Base-by-base conservation (phyloP, 345 rosid genomes). In the Aquilaria malaccensis region DNA sequence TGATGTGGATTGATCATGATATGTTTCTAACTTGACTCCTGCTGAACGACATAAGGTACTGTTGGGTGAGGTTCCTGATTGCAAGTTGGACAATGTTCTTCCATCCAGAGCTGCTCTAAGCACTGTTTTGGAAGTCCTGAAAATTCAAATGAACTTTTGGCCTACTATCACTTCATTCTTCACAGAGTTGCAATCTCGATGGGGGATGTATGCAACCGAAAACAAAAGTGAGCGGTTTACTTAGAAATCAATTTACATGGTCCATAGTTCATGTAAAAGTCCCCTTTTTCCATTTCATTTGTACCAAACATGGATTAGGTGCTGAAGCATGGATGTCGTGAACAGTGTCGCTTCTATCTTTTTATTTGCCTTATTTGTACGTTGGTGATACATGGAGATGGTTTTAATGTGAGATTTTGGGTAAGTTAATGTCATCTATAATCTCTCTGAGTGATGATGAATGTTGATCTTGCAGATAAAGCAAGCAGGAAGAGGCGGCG, bases 71-170 rank as follows among this genome's bases (percentile, higher is more conserved):
- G 70, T 65, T 56, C 67, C 79, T 30, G 79, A 53, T 45, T 63
- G 54, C 50, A 80, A 81, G 67, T 50, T 73, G 41, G 80, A 60
- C 47, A 68, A 79, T 29, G 52, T 50, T 55, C 54, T 50, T 29
- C 99, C 96, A 55, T 83, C 97, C 30, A 83, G 61, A 76, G 77
- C 89, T 32, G 96, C 89, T 58, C 50, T 86, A 65, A 82, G 60
- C 70, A 81, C 95, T 29, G 89, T 90, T 72, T 56, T 88, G 64
- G 89, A 94, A 66, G 97, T 94, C 58, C 58, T 90, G 78, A 81
- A 80, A 73, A 79, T 94, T 67, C 96, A 94, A 72, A 83, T 69
- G 81, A 79, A 79, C 59, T 83, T 74, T 78, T 94, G 99, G 99
- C 85, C 91, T 55, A 72, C 71, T 60, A 74, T 86, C 51, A 68